Percentiles rank a stretch among this genome's conserved stretches.
phyloP scores from a whole-genome alignment of 345 rosid species.

The Bruguiera parviflora region DNA sequence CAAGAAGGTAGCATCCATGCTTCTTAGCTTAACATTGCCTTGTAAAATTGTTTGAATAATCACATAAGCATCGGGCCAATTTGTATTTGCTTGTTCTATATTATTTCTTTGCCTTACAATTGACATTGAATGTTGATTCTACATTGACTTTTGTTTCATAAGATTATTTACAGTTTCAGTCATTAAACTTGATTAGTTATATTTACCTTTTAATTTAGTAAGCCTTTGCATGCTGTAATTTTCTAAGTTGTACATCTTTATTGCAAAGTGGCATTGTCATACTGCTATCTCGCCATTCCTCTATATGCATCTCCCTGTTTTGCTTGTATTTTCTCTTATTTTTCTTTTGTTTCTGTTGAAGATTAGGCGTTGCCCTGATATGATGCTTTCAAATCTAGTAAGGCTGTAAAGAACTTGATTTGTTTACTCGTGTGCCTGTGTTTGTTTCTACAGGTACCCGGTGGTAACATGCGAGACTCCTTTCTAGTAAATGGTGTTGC shows the following conservation, averaged over 20 bases:
- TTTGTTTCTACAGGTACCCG: conserved; percentile 64
- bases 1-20: conserved; percentile 56
- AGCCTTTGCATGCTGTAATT: background rate
- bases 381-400: background rate
- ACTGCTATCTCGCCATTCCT: background rate
- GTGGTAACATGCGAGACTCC: conserved; percentile 95
- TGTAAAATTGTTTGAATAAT: too few species aligned
- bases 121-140: too few species aligned
- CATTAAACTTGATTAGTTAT: too few species aligned
- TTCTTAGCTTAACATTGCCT: too few species aligned
- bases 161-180: too few species aligned
- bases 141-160: too few species aligned
- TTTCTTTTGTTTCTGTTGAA: background rate
- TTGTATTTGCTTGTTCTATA: too few species aligned
- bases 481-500: conserved; percentile 98
- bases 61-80: too few species aligned
- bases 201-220: background rate
- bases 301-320: background rate
- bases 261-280: background rate
- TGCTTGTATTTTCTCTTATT: too few species aligned
- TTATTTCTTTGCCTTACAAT: too few species aligned
- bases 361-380: background rate
- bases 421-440: background rate
- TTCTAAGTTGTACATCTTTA: background rate
- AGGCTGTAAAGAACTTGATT: conserved; percentile 7